phyloP scores from a whole-genome alignment of 2,329 filamentous ascomycete genomes.

The Emmonsiellopsis sp. region DNA sequence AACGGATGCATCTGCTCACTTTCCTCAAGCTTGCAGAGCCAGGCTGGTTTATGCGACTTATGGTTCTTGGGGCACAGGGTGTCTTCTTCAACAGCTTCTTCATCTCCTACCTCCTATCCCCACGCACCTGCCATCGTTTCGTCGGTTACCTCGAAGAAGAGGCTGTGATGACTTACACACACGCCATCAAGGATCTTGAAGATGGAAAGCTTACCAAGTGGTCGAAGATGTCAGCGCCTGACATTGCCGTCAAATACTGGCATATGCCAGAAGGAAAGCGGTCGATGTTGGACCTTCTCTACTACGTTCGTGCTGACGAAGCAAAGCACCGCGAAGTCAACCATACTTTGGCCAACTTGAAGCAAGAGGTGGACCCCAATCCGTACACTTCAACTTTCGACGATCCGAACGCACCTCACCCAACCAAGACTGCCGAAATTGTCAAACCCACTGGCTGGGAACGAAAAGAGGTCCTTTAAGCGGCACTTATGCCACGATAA shows the following conservation, averaged over 20 bases:
- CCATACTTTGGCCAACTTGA: constrained; percentile 81
- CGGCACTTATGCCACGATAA: too few relatives aligned
- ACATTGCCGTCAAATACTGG: constrained; percentile 89
- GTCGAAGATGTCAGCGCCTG: constrained; percentile 67
- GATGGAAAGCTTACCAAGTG: constrained; percentile 74
- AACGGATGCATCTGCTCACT: constrained; percentile 84
- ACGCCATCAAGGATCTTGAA: constrained; percentile 79
- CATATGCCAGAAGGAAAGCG: constrained; percentile 76
- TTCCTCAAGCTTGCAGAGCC: constrained; percentile 88
- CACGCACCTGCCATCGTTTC: constrained; percentile 84
- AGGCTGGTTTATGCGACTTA: constrained; percentile 79
- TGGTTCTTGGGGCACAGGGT: constrained; percentile 87
- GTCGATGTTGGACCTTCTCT: constrained; percentile 75
- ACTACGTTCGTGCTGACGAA: constrained; percentile 86
- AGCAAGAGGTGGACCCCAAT: constrained; percentile 81
- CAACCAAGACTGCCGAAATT: constrained; percentile 56
- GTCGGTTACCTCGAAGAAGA: constrained; percentile 97
- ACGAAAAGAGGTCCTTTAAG: constrained; percentile 61
- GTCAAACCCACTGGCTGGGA: constrained; percentile 70
- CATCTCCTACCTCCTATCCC: constrained; percentile 74
- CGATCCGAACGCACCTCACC: constrained; percentile 56
- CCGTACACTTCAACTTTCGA: constrained; percentile 82
- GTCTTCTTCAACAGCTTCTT: constrained; percentile 97
- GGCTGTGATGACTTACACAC: constrained; percentile 89
- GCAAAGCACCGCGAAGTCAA: constrained; percentile 90